Conservation (phyloP, 148 eudicot species). For the Limonium bicolor region DNA sequence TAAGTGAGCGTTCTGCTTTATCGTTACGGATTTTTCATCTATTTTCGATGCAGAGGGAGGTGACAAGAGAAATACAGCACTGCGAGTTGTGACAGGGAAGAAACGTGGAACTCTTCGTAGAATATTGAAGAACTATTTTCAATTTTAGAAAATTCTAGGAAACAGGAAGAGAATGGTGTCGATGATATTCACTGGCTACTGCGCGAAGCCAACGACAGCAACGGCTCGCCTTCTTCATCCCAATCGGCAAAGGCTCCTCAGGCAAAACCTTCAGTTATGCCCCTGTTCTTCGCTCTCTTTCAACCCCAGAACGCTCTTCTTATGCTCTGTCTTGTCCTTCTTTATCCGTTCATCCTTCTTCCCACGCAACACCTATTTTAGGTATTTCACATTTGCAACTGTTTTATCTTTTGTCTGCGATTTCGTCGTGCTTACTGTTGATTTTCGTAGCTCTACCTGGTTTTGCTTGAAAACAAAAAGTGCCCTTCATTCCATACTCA, state of each 20-base stretch:
- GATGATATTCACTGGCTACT: slow-evolving; percentile 21
- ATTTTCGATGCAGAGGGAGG: too few species aligned
- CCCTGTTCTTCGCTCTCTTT: slow-evolving; percentile 11
- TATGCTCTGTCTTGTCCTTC: slow-evolving; percentile 3
- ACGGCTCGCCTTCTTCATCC: slow-evolving; percentile 22
- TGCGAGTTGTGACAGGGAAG: too few species aligned
- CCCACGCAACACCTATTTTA: slow-evolving; percentile 13
- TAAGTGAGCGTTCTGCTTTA: too few species aligned
- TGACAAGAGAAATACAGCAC: too few species aligned
- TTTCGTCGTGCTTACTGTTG: not conserved
- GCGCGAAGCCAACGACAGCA: slow-evolving; percentile 34
- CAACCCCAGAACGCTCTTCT: slow-evolving; percentile 3
- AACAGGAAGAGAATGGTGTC: slow-evolving; percentile 19
- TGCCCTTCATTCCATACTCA: not conserved
- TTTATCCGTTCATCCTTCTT: slow-evolving; percentile 9
- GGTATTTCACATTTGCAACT: slow-evolving; percentile 12
- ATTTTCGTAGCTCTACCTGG: not conserved
- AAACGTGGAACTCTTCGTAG: too few species aligned
- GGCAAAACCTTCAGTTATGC: slow-evolving; percentile 7
- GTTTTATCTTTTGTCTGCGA: not conserved
- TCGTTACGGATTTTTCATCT: too few species aligned
- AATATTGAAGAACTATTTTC: too few species aligned
- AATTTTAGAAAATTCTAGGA: slow-evolving; percentile 1
- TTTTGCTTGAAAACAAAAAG: not conserved
- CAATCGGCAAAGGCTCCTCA: slow-evolving; percentile 8